These are phyloP conservation scores for Trichaptum fuscoviolaceum DNA, from an alignment of 768 basidiomycete genomes.

Conservation along the genomic window DNA sequence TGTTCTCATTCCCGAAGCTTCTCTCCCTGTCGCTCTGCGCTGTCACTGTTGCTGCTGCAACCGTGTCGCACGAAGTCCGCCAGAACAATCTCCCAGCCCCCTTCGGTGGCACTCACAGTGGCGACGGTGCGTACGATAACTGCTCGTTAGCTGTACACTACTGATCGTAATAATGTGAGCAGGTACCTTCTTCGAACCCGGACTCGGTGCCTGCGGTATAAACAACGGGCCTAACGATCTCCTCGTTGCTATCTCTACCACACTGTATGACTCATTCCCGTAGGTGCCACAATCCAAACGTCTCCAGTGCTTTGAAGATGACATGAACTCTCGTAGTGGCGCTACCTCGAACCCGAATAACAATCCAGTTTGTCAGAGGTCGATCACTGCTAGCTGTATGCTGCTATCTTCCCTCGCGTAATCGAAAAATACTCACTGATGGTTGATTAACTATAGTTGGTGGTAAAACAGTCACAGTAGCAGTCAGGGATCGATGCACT, in stretches of 20 bases:
- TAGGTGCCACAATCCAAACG: constrained; percentile 25
- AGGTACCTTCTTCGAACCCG: constrained; percentile 11
- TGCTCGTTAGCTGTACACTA: neutral
- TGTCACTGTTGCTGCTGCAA: neutral
- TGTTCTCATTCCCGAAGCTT: neutral
- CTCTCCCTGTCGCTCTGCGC: neutral
- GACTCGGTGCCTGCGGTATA: constrained; percentile 10
- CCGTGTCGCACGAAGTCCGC: neutral
- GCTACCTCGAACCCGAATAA: constrained; percentile 50
- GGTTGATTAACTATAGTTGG: constrained; percentile 6
- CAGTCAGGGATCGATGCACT: constrained; percentile 11
- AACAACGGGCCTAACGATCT: constrained; percentile 8
- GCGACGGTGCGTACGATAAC: constrained; percentile 33
- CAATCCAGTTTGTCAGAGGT: constrained; percentile 13
- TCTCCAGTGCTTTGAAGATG: neutral
- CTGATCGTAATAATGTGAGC: constrained; percentile 2
- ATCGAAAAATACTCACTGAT: constrained; percentile 5
- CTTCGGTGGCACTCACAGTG: constrained; percentile 43
- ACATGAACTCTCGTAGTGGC: constrained; percentile 34
- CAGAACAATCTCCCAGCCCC: constrained; percentile 28
- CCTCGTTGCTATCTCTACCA: constrained; percentile 16
- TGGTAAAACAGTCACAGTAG: constrained; percentile 12
- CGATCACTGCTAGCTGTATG: constrained; percentile 11
- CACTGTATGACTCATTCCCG: constrained; percentile 57
- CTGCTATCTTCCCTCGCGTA: constrained; percentile 8